Evolutionary conservation across 371 early-diverging fungal species (phyloP), one percentile per base, ranked within the genome.

Genomic region (Umbelopsis sp.): DNA sequence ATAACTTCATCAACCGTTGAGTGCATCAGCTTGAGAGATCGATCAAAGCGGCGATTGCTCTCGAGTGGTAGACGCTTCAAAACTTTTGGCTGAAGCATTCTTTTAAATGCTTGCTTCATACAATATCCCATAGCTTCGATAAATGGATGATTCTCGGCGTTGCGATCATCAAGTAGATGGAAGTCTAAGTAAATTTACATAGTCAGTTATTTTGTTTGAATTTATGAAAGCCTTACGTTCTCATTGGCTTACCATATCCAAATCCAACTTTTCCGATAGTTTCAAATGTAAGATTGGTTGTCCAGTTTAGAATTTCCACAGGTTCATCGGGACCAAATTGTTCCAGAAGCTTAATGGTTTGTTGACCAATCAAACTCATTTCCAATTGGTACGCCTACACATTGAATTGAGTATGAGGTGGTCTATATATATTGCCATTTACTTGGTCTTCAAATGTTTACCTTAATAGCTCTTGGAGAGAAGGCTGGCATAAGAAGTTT

Each of bases 401-500:
- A 29, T 41, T 29, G 29, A 29, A 1, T 3, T 29, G 29, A 3
- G 4, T 29, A 29, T 41, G 1, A 41, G 41, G 7, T 41, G 41
- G 7, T 10, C 12, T 7, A 57, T 32, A 1, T 7, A 10, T 41
- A 41, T 77, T 41, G 52, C 7, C 7, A 11, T 41, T 10, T 1
- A 41, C 1, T 3, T 29, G 82, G 83, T 29, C 7, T 41, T 41
- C 1, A 10, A 5, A 1, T 41, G 2, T n/a, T 65, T 67, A 57
- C 66, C 38, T 76, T 80, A 45, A 85, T 77, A 16, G 83, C 77
- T 7, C 75, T 73, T 11, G 79, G 69, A 41, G 74, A 72, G 57
- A 86, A 86, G 9, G 84, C 81, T 6, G 82, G 82, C 70, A 82
- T 80, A 5, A 86, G 64, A 18, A 86, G 66, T 64, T 81, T 81